Evolutionary conservation across 768 basidiomycete genomes (phyloP).

Genomic region (Lactifluus hygrophoroides): DNA sequence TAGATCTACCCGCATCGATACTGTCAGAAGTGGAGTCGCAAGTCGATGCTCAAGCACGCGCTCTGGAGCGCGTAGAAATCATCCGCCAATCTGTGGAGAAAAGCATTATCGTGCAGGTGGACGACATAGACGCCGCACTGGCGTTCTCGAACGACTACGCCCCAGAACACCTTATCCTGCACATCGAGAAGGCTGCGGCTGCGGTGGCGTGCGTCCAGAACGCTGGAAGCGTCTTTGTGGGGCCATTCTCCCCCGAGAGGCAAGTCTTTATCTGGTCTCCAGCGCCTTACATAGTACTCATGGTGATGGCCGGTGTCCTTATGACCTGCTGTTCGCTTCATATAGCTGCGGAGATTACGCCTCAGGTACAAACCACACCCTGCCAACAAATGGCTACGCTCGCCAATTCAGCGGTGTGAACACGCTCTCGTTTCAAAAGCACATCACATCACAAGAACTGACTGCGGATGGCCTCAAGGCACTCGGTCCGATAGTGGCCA

Average conservation of each 20-base stretch:
- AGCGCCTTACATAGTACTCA: background rate
- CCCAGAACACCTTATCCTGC: constrained; percentile 94
- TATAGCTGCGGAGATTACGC: constrained; percentile 95
- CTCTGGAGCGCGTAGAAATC: constrained; percentile 83
- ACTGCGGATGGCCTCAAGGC: constrained; percentile 63
- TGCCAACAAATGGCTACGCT: constrained; percentile 95
- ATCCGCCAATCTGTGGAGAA: constrained; percentile 82
- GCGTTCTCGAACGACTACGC: constrained; percentile 95
- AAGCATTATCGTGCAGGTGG: constrained; percentile 77
- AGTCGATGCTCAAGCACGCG: constrained; percentile 80
- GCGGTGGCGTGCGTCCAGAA: constrained; percentile 68
- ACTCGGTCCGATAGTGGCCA: constrained; percentile 83
- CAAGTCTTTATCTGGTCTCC: constrained; percentile 28
- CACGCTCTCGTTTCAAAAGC: constrained; percentile 95
- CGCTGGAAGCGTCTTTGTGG: constrained; percentile 95
- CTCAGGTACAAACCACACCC: constrained; percentile 96
- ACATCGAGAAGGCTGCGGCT: constrained; percentile 63
- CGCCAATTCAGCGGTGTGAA: constrained; percentile 98
- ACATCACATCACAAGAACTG: constrained; percentile 95
- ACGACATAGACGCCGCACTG: constrained; percentile 66
- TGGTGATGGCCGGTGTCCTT: constrained; percentile 1
- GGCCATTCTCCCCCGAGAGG: constrained; percentile 94
- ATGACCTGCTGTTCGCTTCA: background rate
- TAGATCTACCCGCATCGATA: constrained; percentile 53
- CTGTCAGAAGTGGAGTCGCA: constrained; percentile 74